Evolutionary conservation across 2,329 filamentous ascomycete species (phyloP).

Genomic region (Drechslerella coelobrocha): DNA sequence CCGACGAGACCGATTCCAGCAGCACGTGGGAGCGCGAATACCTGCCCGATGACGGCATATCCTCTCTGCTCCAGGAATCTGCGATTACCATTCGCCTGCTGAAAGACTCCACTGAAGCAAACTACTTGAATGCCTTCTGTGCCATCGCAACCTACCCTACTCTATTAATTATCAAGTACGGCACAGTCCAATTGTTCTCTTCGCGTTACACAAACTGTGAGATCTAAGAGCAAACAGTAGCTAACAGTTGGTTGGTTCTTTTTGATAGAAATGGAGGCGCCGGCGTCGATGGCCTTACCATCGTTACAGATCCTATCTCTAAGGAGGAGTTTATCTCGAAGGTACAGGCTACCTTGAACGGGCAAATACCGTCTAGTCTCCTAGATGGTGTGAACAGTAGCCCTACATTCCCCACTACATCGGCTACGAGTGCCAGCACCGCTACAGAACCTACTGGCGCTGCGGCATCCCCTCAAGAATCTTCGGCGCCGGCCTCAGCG

Average conservation of each 20-base stretch:
- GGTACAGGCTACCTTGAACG: conserved; percentile 21
- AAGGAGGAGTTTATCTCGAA: conserved; percentile 44
- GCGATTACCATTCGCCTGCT: conserved; percentile 32
- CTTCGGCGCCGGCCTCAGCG: not conserved
- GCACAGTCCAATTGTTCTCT: not conserved
- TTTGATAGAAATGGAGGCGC: conserved; percentile 41
- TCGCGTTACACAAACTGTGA: not conserved
- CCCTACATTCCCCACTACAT: conserved; percentile 29
- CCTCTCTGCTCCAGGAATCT: conserved; percentile 8
- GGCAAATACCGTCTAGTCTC: conserved; percentile 17
- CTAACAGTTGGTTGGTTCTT: not conserved
- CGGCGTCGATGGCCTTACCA: conserved; percentile 36
- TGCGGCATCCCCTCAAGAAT: conserved; percentile 11
- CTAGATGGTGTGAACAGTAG: conserved; percentile 45
- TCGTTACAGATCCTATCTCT: conserved; percentile 31
- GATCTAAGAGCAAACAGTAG: not conserved
- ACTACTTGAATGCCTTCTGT: conserved; percentile 39
- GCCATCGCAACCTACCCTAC: conserved; percentile 33
- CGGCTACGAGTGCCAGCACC: not conserved
- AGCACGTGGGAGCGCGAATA: conserved; percentile 38
- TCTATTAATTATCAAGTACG: conserved; percentile 45
- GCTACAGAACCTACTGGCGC: not conserved
- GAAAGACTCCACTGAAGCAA: conserved; percentile 37
- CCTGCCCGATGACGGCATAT: conserved; percentile 27
- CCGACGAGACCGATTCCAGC: conserved; percentile 38